Evolutionary conservation across 768 basidiomycete genomes (phyloP).

Genomic region (Neoboletus brunneissimus): DNA sequence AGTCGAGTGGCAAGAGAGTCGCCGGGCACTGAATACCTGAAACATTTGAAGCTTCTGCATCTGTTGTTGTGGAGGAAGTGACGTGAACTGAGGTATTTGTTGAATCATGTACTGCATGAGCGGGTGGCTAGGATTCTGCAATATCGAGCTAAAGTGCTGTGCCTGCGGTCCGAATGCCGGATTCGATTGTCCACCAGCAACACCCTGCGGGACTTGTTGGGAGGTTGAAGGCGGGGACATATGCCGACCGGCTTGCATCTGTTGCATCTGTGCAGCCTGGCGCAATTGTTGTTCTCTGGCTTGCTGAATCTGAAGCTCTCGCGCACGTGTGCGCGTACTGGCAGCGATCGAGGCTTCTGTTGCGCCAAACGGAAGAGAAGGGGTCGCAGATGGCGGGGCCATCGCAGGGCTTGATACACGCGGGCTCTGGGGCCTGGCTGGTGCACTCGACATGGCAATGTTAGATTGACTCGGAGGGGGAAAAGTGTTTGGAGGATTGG

Average conservation of each 20-base stretch:
- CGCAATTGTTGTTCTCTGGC: slow-evolving; percentile 35
- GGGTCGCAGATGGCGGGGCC: slow-evolving; percentile 26
- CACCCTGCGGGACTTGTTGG: slow-evolving; percentile 19
- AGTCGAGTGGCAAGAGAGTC: slow-evolving; percentile 1
- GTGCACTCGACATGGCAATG: slow-evolving; percentile 14
- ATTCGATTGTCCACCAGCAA: slow-evolving; percentile 19
- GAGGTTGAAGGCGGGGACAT: slow-evolving; percentile 42
- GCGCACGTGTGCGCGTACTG: slow-evolving; percentile 31
- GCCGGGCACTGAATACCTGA: slow-evolving; percentile 40
- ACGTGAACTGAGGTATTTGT: slow-evolving; percentile 51
- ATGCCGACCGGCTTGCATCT: slow-evolving; percentile 36
- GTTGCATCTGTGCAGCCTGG: slow-evolving; percentile 33
- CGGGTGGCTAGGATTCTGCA: slow-evolving; percentile 56
- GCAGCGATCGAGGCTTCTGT: slow-evolving; percentile 36
- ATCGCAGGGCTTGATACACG: slow-evolving; percentile 34
- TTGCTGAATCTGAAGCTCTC: slow-evolving; percentile 37
- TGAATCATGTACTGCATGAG: slow-evolving; percentile 54
- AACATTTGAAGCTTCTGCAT: slow-evolving; percentile 54
- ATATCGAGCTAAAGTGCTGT: slow-evolving; percentile 46
- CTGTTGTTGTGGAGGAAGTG: slow-evolving; percentile 51
- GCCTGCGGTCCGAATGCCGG: slow-evolving; percentile 29
- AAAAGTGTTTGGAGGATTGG: slow-evolving; percentile 23
- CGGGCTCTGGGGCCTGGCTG: slow-evolving; percentile 29
- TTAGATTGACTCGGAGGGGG: slow-evolving; percentile 18
- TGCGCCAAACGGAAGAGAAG: slow-evolving; percentile 32